Evolutionary conservation across 1,284 basidiomycete genomes (phyloP), one percentile per base, ranked within the genome.

Genomic region (Malassezia furfur): DNA sequence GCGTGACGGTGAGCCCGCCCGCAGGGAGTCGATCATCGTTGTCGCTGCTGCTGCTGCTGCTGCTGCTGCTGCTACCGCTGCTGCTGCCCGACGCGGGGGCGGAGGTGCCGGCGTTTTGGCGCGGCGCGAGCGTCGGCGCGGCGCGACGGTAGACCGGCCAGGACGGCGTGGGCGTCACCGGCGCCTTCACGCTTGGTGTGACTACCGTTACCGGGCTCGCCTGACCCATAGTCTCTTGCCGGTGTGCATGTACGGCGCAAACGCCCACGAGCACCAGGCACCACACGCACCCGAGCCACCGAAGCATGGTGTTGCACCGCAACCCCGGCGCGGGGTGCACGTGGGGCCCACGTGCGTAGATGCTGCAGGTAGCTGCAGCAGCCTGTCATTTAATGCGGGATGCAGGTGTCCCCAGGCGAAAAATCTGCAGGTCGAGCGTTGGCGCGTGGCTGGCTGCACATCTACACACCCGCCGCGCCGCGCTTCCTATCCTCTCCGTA

Each of bases 1-100:
- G 51, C 9, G 72, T 74, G 22, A 74, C 54, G 2, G 68, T 68
- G 38, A 74, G 41, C n/a, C 72, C 70, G 25, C 72, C 72, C 1
- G 58, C 65, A 17, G 48, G 48, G 14, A 44, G 34, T 17, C 19
- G 25, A 19, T 39, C 49, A 22, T 55, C 48, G 11, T 5, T 14
- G 17, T 35, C 21, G 28, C 40, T 43, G 21, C 22, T 25, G 21
- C 40, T 43, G 25, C 19, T 11, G 35, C 35, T 17, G 15, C n/a
- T n/a, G 21, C 37, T 38, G n/a, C n/a, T 14, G 17, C 22, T 11
- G 28, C 40, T 43, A 10, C 22, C 11, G 21, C 40, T 43, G 25
- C 19, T 21, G 17, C 17, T 19, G 22, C 38, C 25, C 7, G 25
- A 28, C 25, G 25, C 3, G 3, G 25, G 4, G 25, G 4, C 7